Evolutionary conservation across 1,284 basidiomycete species (phyloP), one percentile per base, ranked within the genome.

Genomic region (Ceratobasidium sp.): DNA sequence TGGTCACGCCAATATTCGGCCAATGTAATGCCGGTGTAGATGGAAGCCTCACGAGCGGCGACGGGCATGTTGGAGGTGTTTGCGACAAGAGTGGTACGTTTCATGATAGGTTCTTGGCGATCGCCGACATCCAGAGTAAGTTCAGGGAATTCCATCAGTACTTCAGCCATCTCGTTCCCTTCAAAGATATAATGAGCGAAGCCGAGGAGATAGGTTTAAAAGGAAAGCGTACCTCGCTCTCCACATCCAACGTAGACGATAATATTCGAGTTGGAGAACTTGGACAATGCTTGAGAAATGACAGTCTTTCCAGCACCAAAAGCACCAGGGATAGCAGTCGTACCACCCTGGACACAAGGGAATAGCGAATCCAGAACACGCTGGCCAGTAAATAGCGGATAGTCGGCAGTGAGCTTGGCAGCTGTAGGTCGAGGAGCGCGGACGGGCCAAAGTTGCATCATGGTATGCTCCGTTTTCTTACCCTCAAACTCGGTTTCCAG

Each of bases 31-130:
- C 98, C 98, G 58, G 98, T 99, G 88, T 99, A 99, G 86, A 99
- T 99, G 60, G 97, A 99, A 5, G 98, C 98, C 88, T 99, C 98
- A 84, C 98, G 96, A 53, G 98, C 98, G 49, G 98, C 98, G 83
- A 99, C 98, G 82, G 98, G 98, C 98, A 99, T 99, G 89, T 99
- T 99, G 78, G 97, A 99, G 1, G 98, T 99, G 86, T 99, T 99
- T 82, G 98, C 98, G 79, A 99, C 97, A 49, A 99, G 92, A 2
- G 97, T 97, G 1, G 98, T 99, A 81, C 98, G 97, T 87, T 99
- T 99, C 98, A 99, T 99, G 89, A 99, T 99, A 55, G 98, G 98
- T 86, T 99, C 97, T 90, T 98, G 94, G 78, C 96, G 95, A 79
- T 90, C 90, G 82, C 96, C 93, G 79, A 96, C 87, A 79, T 96